These are phyloP conservation scores for Penicillium sumatraense DNA, from an alignment of 2,329 filamentous ascomycete genomes.

Conservation along the genomic window DNA sequence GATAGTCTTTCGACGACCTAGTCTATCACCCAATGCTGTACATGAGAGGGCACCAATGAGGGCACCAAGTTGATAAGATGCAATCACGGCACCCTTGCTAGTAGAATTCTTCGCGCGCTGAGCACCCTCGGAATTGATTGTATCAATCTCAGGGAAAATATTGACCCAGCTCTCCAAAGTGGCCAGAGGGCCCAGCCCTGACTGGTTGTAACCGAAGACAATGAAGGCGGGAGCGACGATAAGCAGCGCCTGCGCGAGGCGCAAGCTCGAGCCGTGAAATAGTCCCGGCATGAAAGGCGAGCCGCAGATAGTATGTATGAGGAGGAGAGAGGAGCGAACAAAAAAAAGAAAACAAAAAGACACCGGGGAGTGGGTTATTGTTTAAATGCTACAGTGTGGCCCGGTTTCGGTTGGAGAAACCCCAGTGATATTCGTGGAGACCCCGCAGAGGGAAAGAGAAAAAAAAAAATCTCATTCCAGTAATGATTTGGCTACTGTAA, in stretches of 20 bases:
- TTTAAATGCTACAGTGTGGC: slow-evolving; percentile 9
- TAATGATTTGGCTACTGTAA: not conserved
- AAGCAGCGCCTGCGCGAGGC: slow-evolving; percentile 38
- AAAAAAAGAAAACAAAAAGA: slow-evolving; percentile 3
- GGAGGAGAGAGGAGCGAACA: slow-evolving; percentile 1
- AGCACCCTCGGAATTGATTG: slow-evolving; percentile 20
- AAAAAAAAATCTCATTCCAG: slow-evolving; percentile 1
- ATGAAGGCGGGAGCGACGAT: slow-evolving; percentile 29
- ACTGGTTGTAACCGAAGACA: slow-evolving; percentile 30
- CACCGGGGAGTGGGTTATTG: not conserved
- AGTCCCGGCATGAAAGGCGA: not conserved
- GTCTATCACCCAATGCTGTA: slow-evolving; percentile 44
- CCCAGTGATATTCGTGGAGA: slow-evolving; percentile 16
- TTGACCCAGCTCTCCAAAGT: slow-evolving; percentile 25
- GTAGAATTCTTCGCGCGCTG: slow-evolving; percentile 12
- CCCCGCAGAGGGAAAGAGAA: slow-evolving; percentile 14
- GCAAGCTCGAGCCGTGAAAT: slow-evolving; percentile 24
- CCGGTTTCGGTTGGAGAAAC: slow-evolving; percentile 1
- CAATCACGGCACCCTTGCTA: slow-evolving; percentile 34
- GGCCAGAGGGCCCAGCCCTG: slow-evolving; percentile 24
- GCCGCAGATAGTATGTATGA: not conserved
- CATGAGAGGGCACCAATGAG: slow-evolving; percentile 25
- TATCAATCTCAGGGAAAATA: slow-evolving; percentile 27
- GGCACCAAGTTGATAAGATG: slow-evolving; percentile 23
- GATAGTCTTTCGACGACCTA: slow-evolving; percentile 53